Evolutionary conservation across 768 basidiomycete genomes (phyloP), one percentile per base, ranked within the genome.

Genomic region (Sutorius australiensis): DNA sequence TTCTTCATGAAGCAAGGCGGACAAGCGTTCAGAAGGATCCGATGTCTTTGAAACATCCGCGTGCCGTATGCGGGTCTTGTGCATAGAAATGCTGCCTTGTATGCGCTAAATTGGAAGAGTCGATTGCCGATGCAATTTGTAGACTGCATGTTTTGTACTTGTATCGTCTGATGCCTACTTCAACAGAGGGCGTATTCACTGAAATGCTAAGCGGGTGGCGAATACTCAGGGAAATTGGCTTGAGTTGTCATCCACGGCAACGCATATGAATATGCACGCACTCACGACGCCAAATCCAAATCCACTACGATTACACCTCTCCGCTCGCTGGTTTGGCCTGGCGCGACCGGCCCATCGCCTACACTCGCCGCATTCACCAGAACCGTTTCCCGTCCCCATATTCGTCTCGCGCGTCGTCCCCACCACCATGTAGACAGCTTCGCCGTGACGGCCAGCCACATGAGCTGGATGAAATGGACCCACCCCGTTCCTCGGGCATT

Each of bases 281-380:
- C 30, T 56, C 33, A 56, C 7, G 53, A 55, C 6, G 44, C 28
- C 38, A 56, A 43, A 46, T 56, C 40, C 21, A 56, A 4, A 32
- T 73, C 67, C 16, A 73, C 56, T 6, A 65, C 65, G 36, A 70
- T 59, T 13, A 66, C 69, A 32, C 63, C 68, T 40, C 51, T 56
- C 27, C 48, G 58, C 49, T 63, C 42, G 14, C 62, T 48, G 39
- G 66, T 65, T 48, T 51, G 56, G 8, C 61, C 40, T 27, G 13
- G 34, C 16, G n/a, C 0, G 27, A 16, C 16, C 2, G 58, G 66
- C 10, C 52, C 65, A 16, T 73, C 61, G 3, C 63, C 42, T 30
- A 56, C 42, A 13, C 50, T 60, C n/a, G 72, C 66, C 13, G 66
- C 67, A 58, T 74, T 74, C 46, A 73, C 62, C 28, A 74, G 53